Percentiles rank a stretch among this genome's conserved stretches.
phyloP scores from a whole-genome alignment of 2,329 filamentous ascomycete species.

The Plectosphaerella sp. region DNA sequence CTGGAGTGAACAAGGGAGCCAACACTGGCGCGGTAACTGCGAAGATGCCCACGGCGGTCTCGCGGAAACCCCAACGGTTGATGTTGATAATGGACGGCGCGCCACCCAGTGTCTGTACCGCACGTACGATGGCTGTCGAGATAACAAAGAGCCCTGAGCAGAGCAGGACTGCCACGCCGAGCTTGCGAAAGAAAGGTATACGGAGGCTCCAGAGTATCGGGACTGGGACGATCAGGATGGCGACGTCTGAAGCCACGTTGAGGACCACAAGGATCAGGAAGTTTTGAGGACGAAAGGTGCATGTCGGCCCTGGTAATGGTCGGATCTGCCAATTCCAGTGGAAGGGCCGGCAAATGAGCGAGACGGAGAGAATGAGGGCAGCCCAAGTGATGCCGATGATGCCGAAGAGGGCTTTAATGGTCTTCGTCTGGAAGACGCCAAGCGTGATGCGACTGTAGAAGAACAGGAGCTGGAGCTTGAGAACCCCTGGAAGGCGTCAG shows the following conservation, averaged over 20 bases:
- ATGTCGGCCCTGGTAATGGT: conserved; percentile 13
- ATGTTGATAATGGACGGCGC: conserved; percentile 19
- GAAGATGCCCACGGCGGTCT: conserved; percentile 16
- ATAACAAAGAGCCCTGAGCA: conserved; percentile 21
- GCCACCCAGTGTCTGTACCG: conserved; percentile 13
- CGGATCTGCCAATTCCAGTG: conserved; percentile 17
- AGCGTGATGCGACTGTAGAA: conserved; percentile 20
- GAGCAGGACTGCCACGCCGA: conserved; percentile 16
- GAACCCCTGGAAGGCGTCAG: conserved; percentile 10
- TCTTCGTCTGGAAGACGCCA: conserved; percentile 10
- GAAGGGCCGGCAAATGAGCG: conserved; percentile 12
- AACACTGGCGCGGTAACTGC: conserved; percentile 14
- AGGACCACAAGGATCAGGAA: conserved; percentile 16
- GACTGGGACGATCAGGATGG: conserved; percentile 18
- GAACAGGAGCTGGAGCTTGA: conserved; percentile 20
- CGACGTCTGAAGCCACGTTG: conserved; percentile 18
- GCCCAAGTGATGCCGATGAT: conserved; percentile 14
- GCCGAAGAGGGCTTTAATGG: conserved; percentile 12
- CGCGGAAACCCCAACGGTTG: conserved; percentile 13
- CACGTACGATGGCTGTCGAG: conserved; percentile 17
- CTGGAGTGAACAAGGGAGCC: conserved; percentile 8
- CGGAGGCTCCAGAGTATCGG: conserved; percentile 18
- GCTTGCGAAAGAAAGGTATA: conserved; percentile 8
- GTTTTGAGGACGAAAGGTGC: conserved; percentile 15
- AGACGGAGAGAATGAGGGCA: conserved; percentile 8